A percentile compares a stretch with the other conserved stretches of the same genome.
Conservation (phyloP, 225 moss, liverwort and hornwort species). For the Anthoceros angustus region DNA sequence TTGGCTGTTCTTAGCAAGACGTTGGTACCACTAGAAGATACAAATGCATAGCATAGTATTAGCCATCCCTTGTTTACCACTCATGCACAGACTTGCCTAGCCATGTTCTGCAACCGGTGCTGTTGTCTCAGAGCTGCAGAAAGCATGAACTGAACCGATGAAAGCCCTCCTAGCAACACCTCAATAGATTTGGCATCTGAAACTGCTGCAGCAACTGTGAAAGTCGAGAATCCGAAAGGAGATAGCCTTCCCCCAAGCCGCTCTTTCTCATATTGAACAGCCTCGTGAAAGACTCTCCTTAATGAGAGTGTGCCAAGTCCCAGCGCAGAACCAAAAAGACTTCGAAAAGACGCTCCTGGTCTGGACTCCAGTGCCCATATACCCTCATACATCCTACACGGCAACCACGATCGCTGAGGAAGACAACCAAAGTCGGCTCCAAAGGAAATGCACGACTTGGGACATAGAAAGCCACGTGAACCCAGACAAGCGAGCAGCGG, state of each 20-base stretch:
- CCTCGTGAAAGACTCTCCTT: conserved; percentile 62
- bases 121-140: background rate
- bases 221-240: conserved; percentile 77
- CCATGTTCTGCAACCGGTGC: no score
- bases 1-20: conserved; percentile 60
- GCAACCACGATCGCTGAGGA: background rate
- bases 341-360: conserved; percentile 69
- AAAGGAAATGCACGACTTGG: no score
- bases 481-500: no score
- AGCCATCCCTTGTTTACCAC: background rate
- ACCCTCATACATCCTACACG: conserved; percentile 50
- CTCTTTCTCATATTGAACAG: conserved; percentile 76
- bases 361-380: conserved; percentile 58
- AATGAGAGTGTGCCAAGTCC: conserved; percentile 64
- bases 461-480: no score
- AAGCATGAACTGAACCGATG: background rate
- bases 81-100: no score
- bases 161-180: conserved; percentile 16
- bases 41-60: background rate
- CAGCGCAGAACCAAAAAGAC: conserved; percentile 58
- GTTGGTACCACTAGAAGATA: conserved; percentile 63
- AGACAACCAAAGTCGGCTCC: background rate
- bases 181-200: conserved; percentile 74
- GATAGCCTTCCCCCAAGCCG: conserved; percentile 85
- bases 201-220: conserved; percentile 65